Base-by-base conservation (phyloP, 1,284 basidiomycete genomes). In the Cutaneotrichosporon curvatum region DNA sequence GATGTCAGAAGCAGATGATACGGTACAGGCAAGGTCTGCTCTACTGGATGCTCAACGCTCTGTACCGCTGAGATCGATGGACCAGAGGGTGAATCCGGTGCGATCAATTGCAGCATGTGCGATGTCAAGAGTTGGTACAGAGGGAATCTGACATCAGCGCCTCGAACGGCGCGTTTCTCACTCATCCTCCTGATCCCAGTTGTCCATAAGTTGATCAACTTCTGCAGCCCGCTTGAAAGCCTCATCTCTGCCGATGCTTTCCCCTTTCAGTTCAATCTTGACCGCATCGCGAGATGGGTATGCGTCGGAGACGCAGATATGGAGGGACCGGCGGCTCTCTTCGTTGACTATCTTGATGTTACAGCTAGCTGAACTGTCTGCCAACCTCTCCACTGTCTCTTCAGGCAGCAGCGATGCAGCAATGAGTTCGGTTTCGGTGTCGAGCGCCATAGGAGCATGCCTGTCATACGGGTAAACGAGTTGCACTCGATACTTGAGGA, bases 1-100 rank as follows among this genome's bases (percentile, higher is more conserved):
- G 83, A 85, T 4, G 80, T 82, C 46, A 85, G 74, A 6, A 85
- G 76, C 21, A 78, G 78, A 61, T 85, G 83, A 51, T 77, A 79
- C 9, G 40, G 49, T 3, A 25, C 22, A 48, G 42, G 9, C 23
- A 31, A 16, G 18, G 22, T 2, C 19, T 37, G 22, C 4, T n/a
- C n/a, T n/a, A n/a, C n/a, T n/a, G n/a, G n/a, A n/a, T n/a, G n/a
- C n/a, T n/a, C n/a, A n/a, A n/a, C n/a, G n/a, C n/a, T n/a, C n/a
- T n/a, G n/a, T n/a, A n/a, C n/a, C n/a, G n/a, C n/a, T n/a, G n/a
- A n/a, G n/a, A n/a, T n/a, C n/a, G n/a, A n/a, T n/a, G n/a, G n/a
- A n/a, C n/a, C n/a, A n/a, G n/a, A n/a, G n/a, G n/a, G n/a, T n/a
- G n/a, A n/a, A n/a, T 54, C 41, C n/a, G 56, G 55, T 9, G 65